A percentile compares a stretch with the other conserved stretches of the same genome.
These are phyloP conservation scores for Tetramitus jugosus DNA, from an alignment of 208 protist genomes.

Conservation along the genomic window DNA sequence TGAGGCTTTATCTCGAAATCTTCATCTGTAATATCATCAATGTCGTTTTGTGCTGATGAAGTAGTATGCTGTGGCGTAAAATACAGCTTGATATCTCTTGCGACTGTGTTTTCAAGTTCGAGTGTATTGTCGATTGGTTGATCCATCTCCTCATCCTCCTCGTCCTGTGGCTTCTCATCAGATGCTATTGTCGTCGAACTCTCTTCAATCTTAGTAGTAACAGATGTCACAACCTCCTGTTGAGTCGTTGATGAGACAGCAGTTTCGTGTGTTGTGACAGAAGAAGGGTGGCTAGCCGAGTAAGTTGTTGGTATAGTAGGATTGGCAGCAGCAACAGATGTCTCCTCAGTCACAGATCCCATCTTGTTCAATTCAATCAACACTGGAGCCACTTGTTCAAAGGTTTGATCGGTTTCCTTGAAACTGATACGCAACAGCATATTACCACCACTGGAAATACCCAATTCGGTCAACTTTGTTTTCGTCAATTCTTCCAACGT, in stretches of 20 bases:
- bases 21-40: neutral
- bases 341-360: too few relatives aligned
- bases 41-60: neutral
- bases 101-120: slow-evolving; percentile 3
- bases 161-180: neutral
- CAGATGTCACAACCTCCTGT: too few relatives aligned
- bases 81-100: neutral
- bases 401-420: neutral
- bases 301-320: too few relatives aligned
- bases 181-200: neutral
- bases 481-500: neutral
- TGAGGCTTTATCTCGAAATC: neutral
- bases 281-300: too few relatives aligned
- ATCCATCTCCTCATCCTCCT: neutral
- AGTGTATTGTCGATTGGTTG: too few relatives aligned
- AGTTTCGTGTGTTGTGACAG: too few relatives aligned
- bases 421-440: neutral
- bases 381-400: neutral
- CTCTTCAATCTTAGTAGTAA: too few relatives aligned
- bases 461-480: neutral
- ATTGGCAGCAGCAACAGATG: too few relatives aligned
- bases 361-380: too few relatives aligned
- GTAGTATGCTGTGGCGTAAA: too few relatives aligned
- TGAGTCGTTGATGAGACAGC: too few relatives aligned
- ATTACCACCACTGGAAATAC: neutral